Base-by-base conservation (phyloP, 352 stramenopile genomes). In the Globisporangium takayamanum region DNA sequence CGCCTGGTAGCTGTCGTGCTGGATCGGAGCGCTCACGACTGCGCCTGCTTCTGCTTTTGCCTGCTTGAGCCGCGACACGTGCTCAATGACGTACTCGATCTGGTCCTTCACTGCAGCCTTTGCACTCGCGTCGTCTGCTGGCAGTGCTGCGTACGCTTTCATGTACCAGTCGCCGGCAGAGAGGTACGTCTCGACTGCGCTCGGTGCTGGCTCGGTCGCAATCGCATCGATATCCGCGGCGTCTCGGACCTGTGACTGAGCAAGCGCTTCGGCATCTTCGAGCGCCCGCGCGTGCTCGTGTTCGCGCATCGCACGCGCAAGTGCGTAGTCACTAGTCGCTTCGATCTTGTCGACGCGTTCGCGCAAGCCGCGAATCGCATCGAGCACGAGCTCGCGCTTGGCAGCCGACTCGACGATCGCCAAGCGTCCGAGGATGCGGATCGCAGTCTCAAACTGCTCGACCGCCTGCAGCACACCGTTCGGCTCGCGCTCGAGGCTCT, bases 81-180 rank as follows among this genome's bases (percentile, higher is more conserved):
- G 73, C 42, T 79, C 68, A 30, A 92, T 89, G 15, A 92, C 49
- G 59, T 87, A 92, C 69, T 90, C 78, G 33, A 92, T 73, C 56
- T 92, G 80, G 52, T 89, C 70, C 7, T 67, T 73, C 28, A 89
- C 68, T 0, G 68, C 78, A 8, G 64, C 66, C 3, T 69, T 70
- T 7, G 77, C 54, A 33, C 55, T 60, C 14, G 51, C 52, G 2
- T 77, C 77, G 10, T 63, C 70, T 1, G 54, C 7, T 1, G 56
- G 57, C 26, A 89, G 62, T 26, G 79, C 74, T 15, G 68, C 64
- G 22, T 84, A 70, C 42, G 81, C 81, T 62, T 80, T 76, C 76
- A 92, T 86, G 66, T 90, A 90, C 60, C 49, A 78, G 42, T 85
- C 70, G 0, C 74, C 80, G 0, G 80, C 72, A 2, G 70, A 69